Evolutionary conservation across 1,139 yeast species (phyloP).

Genomic region (Nakaseomyces sp.): DNA sequence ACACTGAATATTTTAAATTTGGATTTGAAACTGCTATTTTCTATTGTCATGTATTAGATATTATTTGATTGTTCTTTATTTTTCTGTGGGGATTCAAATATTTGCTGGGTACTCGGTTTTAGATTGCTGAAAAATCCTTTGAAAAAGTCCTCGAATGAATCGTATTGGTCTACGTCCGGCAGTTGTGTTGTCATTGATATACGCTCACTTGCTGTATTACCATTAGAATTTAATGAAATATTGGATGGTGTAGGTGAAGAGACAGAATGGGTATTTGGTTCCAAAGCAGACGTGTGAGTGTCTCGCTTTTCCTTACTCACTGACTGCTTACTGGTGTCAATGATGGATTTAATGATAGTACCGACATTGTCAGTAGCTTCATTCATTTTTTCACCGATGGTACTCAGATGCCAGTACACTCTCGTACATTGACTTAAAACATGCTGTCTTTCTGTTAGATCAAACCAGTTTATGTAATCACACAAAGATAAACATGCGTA

Average conservation of each 20-base stretch:
- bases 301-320: slow-evolving; percentile 9
- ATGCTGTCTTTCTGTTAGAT: slow-evolving; percentile 32
- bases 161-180: slow-evolving; percentile 39
- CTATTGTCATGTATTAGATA: no score
- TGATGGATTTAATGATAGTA: slow-evolving; percentile 40
- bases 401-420: slow-evolving; percentile 47
- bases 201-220: slow-evolving; percentile 8
- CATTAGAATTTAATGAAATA: slow-evolving; percentile 13
- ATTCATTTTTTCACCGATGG: slow-evolving; percentile 44
- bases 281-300: slow-evolving; percentile 4
- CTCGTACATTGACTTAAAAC: slow-evolving; percentile 39
- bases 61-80: no score
- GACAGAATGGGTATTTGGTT: slow-evolving; percentile 7
- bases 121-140: slow-evolving; percentile 35
- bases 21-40: no score
- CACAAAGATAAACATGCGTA: slow-evolving; percentile 45
- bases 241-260: slow-evolving; percentile 16
- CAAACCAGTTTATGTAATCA: slow-evolving; percentile 36
- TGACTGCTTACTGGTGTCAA: slow-evolving; percentile 34
- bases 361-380: slow-evolving; percentile 52
- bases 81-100: slow-evolving; percentile 12
- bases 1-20: no score
- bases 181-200: slow-evolving; percentile 14
- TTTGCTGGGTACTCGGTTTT: slow-evolving; percentile 29
- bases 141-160: slow-evolving; percentile 43